These are phyloP conservation scores for Wickerhamomyces kurtzmanii DNA, from an alignment of 805 yeast genomes.

Conservation along the genomic window DNA sequence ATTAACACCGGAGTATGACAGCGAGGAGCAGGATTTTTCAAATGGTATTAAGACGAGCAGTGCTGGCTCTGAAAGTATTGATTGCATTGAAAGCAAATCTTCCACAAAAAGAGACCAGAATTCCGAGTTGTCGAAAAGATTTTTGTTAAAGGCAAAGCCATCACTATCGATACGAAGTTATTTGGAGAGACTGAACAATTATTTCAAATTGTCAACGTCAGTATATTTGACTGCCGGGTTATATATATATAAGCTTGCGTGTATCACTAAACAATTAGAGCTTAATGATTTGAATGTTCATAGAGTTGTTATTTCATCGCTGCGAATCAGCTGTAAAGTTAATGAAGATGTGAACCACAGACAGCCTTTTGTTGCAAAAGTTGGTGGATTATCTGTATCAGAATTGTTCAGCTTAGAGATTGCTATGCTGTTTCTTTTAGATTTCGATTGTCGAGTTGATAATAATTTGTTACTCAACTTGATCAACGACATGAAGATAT, in stretches of 20 bases:
- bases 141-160: conserved; percentile 14
- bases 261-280: conserved; percentile 7
- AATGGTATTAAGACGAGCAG: neutral
- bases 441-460: conserved; percentile 39
- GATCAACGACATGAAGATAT: conserved; percentile 2
- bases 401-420: conserved; percentile 42
- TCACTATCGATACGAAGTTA: conserved; percentile 14
- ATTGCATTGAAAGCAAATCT: neutral
- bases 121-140: conserved; percentile 12
- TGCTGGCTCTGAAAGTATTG: neutral
- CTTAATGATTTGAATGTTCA: conserved; percentile 31
- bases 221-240: conserved; percentile 17
- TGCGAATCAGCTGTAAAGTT: conserved; percentile 35
- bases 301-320: conserved; percentile 31
- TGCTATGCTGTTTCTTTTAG: conserved; percentile 35
- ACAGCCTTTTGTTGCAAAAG: conserved; percentile 33
- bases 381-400: conserved; percentile 30
- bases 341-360: conserved; percentile 36
- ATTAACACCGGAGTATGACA: conserved; percentile 5
- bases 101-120: too few species aligned
- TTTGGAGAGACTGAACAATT: conserved; percentile 17
- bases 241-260: conserved; percentile 15
- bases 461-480: conserved; percentile 13
- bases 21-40: neutral
- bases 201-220: conserved; percentile 17